A percentile compares a stretch with the other conserved stretches of the same genome.
Conservation (phyloP, 768 basidiomycete species). For the Peribolospora baueri region DNA sequence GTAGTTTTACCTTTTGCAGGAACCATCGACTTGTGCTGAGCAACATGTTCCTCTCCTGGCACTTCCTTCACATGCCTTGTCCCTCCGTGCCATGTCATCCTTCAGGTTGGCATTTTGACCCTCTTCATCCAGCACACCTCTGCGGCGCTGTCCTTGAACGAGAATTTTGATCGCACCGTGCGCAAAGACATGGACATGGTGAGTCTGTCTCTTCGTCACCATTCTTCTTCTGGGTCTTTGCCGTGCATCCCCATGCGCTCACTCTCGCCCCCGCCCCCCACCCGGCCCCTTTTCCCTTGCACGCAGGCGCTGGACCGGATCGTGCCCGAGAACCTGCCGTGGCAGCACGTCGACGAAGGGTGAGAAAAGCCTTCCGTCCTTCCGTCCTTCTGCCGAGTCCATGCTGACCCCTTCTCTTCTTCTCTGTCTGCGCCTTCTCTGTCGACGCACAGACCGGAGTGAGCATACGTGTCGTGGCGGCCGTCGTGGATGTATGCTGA, state of each 20-base stretch:
- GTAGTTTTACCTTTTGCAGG: neutral
- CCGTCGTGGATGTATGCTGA: neutral
- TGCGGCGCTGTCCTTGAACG: constrained; percentile 58
- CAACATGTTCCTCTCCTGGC: too few relatives aligned
- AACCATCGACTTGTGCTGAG: neutral
- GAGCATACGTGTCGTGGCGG: neutral
- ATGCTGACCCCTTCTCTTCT: neutral
- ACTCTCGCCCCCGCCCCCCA: too few relatives aligned
- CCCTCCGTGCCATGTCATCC: neutral
- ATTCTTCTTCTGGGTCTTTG: neutral
- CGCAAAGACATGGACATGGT: constrained; percentile 72
- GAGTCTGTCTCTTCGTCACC: neutral
- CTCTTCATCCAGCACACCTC: constrained; percentile 71
- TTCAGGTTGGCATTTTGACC: constrained; percentile 60
- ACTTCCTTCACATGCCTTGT: neutral
- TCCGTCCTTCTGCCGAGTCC: neutral
- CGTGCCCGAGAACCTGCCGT: constrained; percentile 57
- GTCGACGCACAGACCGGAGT: neutral
- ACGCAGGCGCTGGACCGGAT: constrained; percentile 42
- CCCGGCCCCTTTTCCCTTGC: neutral
- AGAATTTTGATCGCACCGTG: constrained; percentile 29
- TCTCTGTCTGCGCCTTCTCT: neutral
- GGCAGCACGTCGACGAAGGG: constrained; percentile 77
- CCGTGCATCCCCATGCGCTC: too few relatives aligned
- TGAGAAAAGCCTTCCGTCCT: constrained; percentile 38